Evolutionary conservation across 139 green algal species (phyloP), one percentile per base, ranked within the genome.

Genomic region (Tetraselmis chui): DNA sequence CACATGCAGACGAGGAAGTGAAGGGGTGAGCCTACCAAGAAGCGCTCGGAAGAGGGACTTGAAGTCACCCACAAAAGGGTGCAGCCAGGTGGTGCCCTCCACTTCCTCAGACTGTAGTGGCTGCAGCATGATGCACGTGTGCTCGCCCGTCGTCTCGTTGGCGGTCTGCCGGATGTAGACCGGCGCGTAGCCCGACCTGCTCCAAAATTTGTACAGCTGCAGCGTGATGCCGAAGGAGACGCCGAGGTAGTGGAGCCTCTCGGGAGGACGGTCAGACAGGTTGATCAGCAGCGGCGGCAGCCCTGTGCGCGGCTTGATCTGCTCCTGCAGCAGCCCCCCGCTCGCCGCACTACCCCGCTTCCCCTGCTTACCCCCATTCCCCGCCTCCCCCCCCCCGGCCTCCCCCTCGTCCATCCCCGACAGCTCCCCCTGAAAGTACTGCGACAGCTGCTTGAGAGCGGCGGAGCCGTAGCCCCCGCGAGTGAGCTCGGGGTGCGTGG

Each of bases 181-280:
- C 0, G 96, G 95, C 75, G 87, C 27, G 85, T 93, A 98, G 29
- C 86, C 89, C 2, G 83, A 84, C 32, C 90, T 90, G 18, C 84
- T 83, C 96, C 96, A 99, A 88, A 98, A 99, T 86, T 90, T 94
- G 88, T 91, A 95, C n/a, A 99, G 92, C 79, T 90, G 80, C 84
- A 95, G 90, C 0, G 95, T 98, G 11, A 99, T 88, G 1, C 96
- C 96, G 87, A 94, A 99, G 25, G 96, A 96, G 11, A 92, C 88
- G 27, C 95, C 96, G 32, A 99, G 80, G 85, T 97, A 99, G 87
- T 99, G 95, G 84, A 99, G 85, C 1, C 84, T 83, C 89, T 98
- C 95, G 0, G 95, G 91, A 1, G 86, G 86, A 2, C 92, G 85
- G 77, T 99, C 95, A 1, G 81, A 80, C 59, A 98, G 83, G 67